Conservation (phyloP, 345 rosid species). For the Lepidium aucheri region DNA sequence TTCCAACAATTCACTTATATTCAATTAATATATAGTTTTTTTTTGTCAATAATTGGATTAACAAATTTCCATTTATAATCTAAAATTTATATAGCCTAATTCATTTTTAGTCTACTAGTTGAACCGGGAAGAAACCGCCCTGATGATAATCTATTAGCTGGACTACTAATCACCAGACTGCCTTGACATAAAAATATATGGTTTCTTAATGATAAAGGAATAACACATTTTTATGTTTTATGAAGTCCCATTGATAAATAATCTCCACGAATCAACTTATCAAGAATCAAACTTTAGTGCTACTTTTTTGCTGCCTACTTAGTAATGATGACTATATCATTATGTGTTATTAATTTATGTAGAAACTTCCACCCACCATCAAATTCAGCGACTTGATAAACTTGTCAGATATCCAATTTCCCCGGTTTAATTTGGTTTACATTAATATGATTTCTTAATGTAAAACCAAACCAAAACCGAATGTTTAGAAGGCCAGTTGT, state of each 20-base stretch:
- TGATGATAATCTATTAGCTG: too few relatives aligned
- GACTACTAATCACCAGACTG: too few relatives aligned
- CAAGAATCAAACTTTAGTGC: slow-evolving; percentile 10
- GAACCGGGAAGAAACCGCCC: too few relatives aligned
- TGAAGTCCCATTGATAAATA: not conserved
- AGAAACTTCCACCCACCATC: not conserved
- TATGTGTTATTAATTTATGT: not conserved
- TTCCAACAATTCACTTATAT: too few relatives aligned
- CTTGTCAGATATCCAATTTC: not conserved
- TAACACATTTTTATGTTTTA: not conserved
- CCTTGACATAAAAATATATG: too few relatives aligned
- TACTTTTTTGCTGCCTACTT: not conserved
- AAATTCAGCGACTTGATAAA: not conserved
- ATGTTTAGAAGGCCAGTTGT: not conserved
- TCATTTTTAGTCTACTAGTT: too few relatives aligned
- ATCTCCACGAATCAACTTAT: not conserved
- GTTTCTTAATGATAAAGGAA: too few relatives aligned
- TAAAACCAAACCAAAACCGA: not conserved
- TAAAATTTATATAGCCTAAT: too few relatives aligned
- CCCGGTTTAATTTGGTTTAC: not conserved
- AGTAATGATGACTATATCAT: slow-evolving; percentile 13
- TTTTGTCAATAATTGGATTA: too few relatives aligned
- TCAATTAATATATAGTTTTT: too few relatives aligned
- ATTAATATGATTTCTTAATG: not conserved
- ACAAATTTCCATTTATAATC: too few relatives aligned